These are phyloP conservation scores for Friedmanniomyces endolithicus DNA, from an alignment of 495 filamentous ascomycete genomes.

Conservation along the genomic window DNA sequence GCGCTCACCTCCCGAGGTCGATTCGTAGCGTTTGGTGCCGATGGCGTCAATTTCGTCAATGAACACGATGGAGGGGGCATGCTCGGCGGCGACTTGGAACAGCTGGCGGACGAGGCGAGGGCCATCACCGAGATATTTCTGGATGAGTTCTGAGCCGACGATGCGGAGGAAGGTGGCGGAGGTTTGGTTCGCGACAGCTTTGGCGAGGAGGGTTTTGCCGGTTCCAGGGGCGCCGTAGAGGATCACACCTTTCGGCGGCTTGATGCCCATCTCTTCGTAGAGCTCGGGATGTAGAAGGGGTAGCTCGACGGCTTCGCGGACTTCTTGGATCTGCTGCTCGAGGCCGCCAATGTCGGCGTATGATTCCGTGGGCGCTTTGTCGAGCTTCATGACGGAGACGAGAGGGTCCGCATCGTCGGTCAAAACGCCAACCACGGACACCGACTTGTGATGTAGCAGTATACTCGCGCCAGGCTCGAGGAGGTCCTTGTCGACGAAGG, in stretches of 20 bases:
- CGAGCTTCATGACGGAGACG: constrained; percentile 98
- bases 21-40: constrained; percentile 97
- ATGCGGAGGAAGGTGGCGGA: constrained; percentile 97
- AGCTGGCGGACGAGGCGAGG: constrained; percentile 90
- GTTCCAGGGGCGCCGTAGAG: constrained; percentile 96
- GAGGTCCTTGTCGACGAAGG: constrained; percentile 97
- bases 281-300: constrained; percentile 92
- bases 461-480: constrained; percentile 94
- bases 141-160: constrained; percentile 93
- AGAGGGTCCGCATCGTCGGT: constrained; percentile 93
- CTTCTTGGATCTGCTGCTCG: constrained; percentile 92
- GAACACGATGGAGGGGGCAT: constrained; percentile 94
- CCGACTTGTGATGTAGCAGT: constrained; percentile 91
- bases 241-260: constrained; percentile 98
- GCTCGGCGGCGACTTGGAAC: constrained; percentile 94
- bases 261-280: constrained; percentile 99
- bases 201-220: constrained; percentile 92
- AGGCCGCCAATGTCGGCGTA: constrained; percentile 98
- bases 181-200: constrained; percentile 97
- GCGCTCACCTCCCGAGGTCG: constrained; percentile 88
- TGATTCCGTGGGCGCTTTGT: constrained; percentile 95
- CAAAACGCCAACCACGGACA: constrained; percentile 93
- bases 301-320: constrained; percentile 91
- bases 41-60: constrained; percentile 99
- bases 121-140: constrained; percentile 97